These are phyloP conservation scores for Annona cherimola DNA, from an alignment of 164 flowering plant species.

Conservation along the genomic window DNA sequence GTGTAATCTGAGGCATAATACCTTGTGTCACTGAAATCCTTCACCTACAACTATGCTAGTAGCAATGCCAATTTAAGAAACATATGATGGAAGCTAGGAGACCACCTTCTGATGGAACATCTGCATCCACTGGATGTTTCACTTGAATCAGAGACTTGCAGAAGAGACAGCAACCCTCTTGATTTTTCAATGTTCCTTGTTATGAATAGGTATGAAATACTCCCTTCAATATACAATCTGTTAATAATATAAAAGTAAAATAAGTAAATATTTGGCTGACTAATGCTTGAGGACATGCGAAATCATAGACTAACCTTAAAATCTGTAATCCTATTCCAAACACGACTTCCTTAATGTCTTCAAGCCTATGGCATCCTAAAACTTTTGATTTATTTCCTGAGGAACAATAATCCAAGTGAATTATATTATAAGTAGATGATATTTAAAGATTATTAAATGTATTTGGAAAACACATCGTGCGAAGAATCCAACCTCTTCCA, in stretches of 20 bases:
- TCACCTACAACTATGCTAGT: not conserved
- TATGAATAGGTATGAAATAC: constrained; percentile 38
- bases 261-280: not conserved
- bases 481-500: constrained; percentile 49
- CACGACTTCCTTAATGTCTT: constrained; percentile 48
- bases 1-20: not conserved
- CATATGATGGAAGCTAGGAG: not conserved
- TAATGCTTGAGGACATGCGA: not conserved
- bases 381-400: constrained; percentile 36
- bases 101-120: constrained; percentile 45
- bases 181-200: constrained; percentile 52
- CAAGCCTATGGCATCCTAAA: constrained; percentile 44
- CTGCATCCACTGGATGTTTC: constrained; percentile 15
- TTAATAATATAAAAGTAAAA: constrained; percentile 6
- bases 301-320: constrained; percentile 45
- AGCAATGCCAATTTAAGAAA: constrained; percentile 4
- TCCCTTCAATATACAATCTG: constrained; percentile 44
- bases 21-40: not conserved
- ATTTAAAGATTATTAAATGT: not conserved
- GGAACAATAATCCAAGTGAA: constrained; percentile 7
- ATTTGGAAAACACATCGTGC: not conserved
- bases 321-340: constrained; percentile 63
- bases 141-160: constrained; percentile 29
- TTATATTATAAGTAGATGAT: not conserved
- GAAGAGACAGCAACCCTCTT: constrained; percentile 32